phyloP scores from a whole-genome alignment of 768 basidiomycete genomes.

The Kwoniella botswanensis region DNA sequence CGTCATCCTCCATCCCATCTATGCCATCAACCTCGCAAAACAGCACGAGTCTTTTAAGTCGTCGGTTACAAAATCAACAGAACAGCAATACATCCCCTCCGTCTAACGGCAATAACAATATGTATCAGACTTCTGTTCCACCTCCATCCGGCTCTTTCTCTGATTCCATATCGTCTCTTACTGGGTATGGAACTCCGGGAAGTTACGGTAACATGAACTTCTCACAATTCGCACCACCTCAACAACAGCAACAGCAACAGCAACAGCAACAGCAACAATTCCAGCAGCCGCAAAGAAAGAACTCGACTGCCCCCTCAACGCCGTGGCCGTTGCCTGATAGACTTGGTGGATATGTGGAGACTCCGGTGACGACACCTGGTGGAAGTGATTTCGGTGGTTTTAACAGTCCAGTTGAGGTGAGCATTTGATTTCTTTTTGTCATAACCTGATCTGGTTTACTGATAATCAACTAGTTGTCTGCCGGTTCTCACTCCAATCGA shows the following conservation, averaged over 20 bases:
- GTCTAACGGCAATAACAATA: slow-evolving; percentile 15
- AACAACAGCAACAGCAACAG: slow-evolving; percentile 16
- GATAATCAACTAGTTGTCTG: slow-evolving; percentile 7
- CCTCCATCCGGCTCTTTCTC: slow-evolving; percentile 10
- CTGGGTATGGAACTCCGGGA: slow-evolving; percentile 2
- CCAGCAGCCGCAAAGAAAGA: slow-evolving; percentile 25
- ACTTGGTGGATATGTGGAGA: slow-evolving; percentile 33
- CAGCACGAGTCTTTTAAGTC: slow-evolving; percentile 24
- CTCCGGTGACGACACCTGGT: slow-evolving; percentile 49
- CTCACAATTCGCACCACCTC: slow-evolving; percentile 3
- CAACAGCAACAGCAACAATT: slow-evolving; percentile 22
- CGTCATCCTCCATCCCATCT: slow-evolving; percentile 9
- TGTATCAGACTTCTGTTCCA: slow-evolving; percentile 13
- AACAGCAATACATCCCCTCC: slow-evolving; percentile 12
- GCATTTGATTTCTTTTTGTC: slow-evolving; percentile 7
- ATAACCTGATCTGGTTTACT: neutral
- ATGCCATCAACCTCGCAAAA: slow-evolving; percentile 8
- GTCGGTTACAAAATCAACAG: slow-evolving; percentile 24
- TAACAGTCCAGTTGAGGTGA: slow-evolving; percentile 40
- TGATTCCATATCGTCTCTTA: slow-evolving; percentile 8
- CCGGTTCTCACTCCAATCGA: slow-evolving; percentile 12
- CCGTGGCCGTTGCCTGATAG: slow-evolving; percentile 39
- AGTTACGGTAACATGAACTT: slow-evolving; percentile 17
- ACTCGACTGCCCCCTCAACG: slow-evolving; percentile 9
- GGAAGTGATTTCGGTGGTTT: slow-evolving; percentile 42